Evolutionary conservation across 164 flowering plant species (phyloP).

Genomic region (Stephania cephalantha): DNA sequence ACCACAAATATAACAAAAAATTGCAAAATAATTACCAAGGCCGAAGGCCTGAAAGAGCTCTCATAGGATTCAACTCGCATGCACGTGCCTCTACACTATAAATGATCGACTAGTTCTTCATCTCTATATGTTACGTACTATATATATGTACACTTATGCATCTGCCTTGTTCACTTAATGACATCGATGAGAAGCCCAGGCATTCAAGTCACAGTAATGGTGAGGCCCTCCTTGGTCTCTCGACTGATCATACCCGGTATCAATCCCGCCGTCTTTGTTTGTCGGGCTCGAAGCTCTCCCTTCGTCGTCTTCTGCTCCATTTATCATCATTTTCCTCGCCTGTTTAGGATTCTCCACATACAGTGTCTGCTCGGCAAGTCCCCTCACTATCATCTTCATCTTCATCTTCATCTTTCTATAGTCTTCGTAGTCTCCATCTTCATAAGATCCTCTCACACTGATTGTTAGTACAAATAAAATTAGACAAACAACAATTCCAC

Average conservation of each 20-base stretch:
- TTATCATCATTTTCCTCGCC: background rate
- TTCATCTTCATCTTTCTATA: background rate
- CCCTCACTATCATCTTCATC: background rate
- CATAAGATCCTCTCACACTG: background rate
- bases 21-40: too few species aligned
- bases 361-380: background rate
- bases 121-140: background rate
- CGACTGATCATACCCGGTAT: background rate
- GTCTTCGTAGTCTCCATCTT: background rate
- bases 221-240: slow-evolving; percentile 1
- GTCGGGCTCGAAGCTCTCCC: background rate
- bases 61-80: too few species aligned
- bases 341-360: background rate
- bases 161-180: background rate
- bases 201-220: background rate
- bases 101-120: background rate
- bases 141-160: background rate
- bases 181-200: slow-evolving; percentile 6
- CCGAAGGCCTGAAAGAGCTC: too few species aligned
- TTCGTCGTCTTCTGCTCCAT: background rate
- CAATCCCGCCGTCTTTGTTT: background rate
- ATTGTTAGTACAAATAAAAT: background rate
- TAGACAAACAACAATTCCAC: background rate
- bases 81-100: background rate
- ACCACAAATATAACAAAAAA: background rate